Base-by-base conservation (phyloP, 257 asterid genomes). In the Jasminum sambac region DNA sequence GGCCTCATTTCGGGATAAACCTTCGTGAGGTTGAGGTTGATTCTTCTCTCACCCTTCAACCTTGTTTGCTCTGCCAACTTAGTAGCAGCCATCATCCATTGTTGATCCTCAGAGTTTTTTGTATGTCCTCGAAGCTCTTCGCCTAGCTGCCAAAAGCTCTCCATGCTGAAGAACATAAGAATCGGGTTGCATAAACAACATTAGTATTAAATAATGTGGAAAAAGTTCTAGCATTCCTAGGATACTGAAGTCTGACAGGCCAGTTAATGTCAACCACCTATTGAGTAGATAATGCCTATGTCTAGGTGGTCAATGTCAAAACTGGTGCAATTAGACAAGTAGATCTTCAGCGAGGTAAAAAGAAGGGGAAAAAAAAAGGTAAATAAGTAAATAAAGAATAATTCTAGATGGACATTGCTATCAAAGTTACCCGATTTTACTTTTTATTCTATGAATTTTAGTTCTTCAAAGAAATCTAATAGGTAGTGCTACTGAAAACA, bases 61-160 rank as follows among this genome's bases (percentile, higher is more conserved):
- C 89, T 83, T 41, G 96, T 89, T 69, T 89, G 96, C 81, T 94
- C 96, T 21, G 96, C 90, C 84, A 93, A 74, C 79, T 84, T 90
- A 30, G 96, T 84, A 44, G 98, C 96, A 14, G 92, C 97, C 81
- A 84, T 78, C 50, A 78, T 74, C 98, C 97, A 94, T 69, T 91
- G 79, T 61, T 91, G 96, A 81, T 94, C 99, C 87, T 94, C 97
- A 0, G 92, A 74, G 43, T 81, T 89, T 76, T 82, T 86, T 64
- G 96, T 73, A 76, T 91, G 99, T 37, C 97, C 96, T 74, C 99
- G 96, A 66, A 94, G 96, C 70, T 89, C 96, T 66, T 94, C 96
- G 0, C 99, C 97, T 69, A 91, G 79, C 71, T 89, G 99, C 96
- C 99, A 94, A 78, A 83, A 94, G 88, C 91, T 78, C 84, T 90